phyloP scores from a whole-genome alignment of 257 asterid species.

The Prunella vulgaris region DNA sequence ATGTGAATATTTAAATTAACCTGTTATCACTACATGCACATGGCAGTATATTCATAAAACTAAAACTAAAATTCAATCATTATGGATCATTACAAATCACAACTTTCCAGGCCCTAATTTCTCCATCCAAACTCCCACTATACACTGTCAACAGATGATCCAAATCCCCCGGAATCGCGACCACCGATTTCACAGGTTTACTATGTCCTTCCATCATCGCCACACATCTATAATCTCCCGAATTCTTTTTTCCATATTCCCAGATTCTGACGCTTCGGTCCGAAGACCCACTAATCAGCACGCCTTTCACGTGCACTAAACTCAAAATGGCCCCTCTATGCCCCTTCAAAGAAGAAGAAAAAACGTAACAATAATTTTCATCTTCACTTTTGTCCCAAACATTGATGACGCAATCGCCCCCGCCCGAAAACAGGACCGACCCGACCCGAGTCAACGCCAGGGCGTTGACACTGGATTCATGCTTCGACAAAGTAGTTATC shows the following conservation, averaged over 20 bases:
- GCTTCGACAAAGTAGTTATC: constrained; percentile 24
- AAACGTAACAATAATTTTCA: constrained; percentile 5
- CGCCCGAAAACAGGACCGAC: constrained; percentile 40
- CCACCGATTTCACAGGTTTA: constrained; percentile 43
- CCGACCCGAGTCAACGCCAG: constrained; percentile 37
- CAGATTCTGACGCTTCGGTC: constrained; percentile 51
- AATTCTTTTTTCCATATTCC: constrained; percentile 22
- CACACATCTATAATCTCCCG: constrained; percentile 32
- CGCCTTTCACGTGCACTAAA: constrained; percentile 28
- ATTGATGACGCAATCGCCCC: constrained; percentile 35
- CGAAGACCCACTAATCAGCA: constrained; percentile 53
- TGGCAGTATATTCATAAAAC: background rate
- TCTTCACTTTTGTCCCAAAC: constrained; percentile 33
- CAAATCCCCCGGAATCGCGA: constrained; percentile 19
- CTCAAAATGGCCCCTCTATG: constrained; percentile 48
- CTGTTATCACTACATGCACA: background rate
- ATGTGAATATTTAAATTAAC: background rate
- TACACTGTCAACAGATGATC: constrained; percentile 33
- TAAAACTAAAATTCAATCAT: background rate
- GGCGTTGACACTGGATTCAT: constrained; percentile 47
- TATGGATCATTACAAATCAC: constrained; percentile 14
- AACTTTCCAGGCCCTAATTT: constrained; percentile 53
- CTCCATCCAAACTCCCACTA: constrained; percentile 61
- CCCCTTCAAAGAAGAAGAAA: constrained; percentile 32
- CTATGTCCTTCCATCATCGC: constrained; percentile 47